Evolutionary conservation across 331 rosid genomes (phyloP), one percentile per base, ranked within the genome.

Genomic region (Prunus yedoensis): DNA sequence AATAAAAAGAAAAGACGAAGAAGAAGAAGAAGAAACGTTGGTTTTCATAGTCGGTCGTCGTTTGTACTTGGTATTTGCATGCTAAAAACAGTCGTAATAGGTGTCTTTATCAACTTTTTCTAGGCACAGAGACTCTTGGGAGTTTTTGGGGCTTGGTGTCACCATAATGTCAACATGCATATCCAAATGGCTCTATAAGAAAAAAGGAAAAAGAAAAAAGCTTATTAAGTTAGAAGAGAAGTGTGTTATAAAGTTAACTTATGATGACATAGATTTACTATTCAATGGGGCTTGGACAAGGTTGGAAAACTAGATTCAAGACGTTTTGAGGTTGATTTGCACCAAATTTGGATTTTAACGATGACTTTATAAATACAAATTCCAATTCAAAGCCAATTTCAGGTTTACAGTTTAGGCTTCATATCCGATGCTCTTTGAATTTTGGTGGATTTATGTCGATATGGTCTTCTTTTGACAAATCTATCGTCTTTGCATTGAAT

Each of bases 131-230:
- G 3, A 67, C 56, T 13, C 8, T 41, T 9, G 14, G 56, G 14
- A 14, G 20, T 23, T 21, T 66, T 45, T 10, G 30, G 69, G 11
- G 23, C 4, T 30, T 1, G 43, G 20, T 15, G 71, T 12, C 70
- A 20, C 35, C 59, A 45, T 10, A 38, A 8, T 73, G 77, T 60
- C 77, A 60, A 74, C 59, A 11, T 60, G 54, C 4, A 60, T 47
- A 46, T 47, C 59, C 77, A 0, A 10, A 23, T 43, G 68, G 30
- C 18, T 2, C 43, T 6, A 35, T 4, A 2, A 1, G 3, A 32
- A 38, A 38, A 6, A 1, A 38, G 0, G 7, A 1, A 1, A 35
- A 35, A 32, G 38, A 30, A 4, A 41, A 4, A 6, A 3, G 16
- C 1, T 11, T 2, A 25, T 4, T 15, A 68, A 52, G 28, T 8